phyloP scores from a whole-genome alignment of 208 protist genomes.

The Leishmania tropica region DNA sequence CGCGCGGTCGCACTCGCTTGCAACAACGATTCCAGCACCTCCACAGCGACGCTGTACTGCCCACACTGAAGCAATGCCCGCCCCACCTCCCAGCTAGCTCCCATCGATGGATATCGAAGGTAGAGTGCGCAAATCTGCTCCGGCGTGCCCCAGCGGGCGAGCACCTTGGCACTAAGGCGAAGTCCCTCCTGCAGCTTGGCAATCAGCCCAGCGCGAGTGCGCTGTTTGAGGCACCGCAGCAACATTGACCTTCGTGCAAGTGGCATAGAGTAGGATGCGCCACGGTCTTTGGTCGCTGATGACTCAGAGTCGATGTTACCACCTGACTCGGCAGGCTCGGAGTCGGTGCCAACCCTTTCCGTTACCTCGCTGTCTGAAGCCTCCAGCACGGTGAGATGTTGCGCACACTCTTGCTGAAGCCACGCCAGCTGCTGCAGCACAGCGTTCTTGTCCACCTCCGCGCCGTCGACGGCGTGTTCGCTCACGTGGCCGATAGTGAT shows the following conservation, averaged over 20 bases:
- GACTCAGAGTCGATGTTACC: background rate
- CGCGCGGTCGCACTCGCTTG: background rate
- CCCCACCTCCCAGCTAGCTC: conserved; percentile 72
- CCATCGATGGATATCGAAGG: conserved; percentile 44
- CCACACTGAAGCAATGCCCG: conserved; percentile 50
- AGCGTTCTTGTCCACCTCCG: conserved; percentile 13
- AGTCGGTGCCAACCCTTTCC: background rate
- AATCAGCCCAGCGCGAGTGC: conserved; percentile 36
- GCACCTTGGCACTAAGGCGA: conserved; percentile 66
- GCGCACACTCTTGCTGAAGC: conserved; percentile 25
- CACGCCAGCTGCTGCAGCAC: conserved; percentile 24
- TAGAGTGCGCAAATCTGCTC: conserved; percentile 44
- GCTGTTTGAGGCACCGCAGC: conserved; percentile 28
- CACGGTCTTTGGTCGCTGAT: background rate
- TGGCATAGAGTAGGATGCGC: background rate
- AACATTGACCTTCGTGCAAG: conserved; percentile 1
- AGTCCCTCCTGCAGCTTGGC: conserved; percentile 55
- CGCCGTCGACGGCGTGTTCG: conserved; percentile 56
- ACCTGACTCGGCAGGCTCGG: background rate
- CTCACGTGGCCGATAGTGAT: conserved; percentile 75
- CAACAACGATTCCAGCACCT: conserved; percentile 46
- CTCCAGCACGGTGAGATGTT: conserved; percentile 34
- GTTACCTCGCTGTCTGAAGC: background rate
- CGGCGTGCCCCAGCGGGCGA: conserved; percentile 43
- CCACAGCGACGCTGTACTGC: conserved; percentile 44